Base-by-base conservation (phyloP, 371 early-diverging fungal genomes). In the Mucor sp. region DNA sequence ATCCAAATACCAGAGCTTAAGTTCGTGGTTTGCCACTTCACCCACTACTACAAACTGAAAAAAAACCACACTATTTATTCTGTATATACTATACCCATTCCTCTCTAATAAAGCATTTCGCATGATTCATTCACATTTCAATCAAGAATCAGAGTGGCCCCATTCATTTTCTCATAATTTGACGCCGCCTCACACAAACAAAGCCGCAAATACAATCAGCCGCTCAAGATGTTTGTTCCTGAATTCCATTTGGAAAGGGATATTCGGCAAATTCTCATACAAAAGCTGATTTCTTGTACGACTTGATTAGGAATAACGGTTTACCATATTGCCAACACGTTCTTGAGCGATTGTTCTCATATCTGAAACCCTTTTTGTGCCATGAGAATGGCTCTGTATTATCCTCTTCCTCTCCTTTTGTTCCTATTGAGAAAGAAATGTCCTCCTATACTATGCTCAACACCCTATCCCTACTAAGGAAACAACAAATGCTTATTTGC, bases 11-110 rank as follows among this genome's bases (percentile, higher is more conserved):
- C 56, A 56, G 35, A 32, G 58, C 23, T 33, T 67, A 6, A 44
- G 61, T 21, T 56, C 55, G 11, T 67, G 67, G 62, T 67, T 67
- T 57, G 27, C 33, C 6, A 57, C 37, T 39, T 19, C 23, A 4
- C 1, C 23, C 0, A 23, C 9, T 32, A 53, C 7, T 25, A 43
- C 30, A 48, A 48, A 48, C 7, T 21, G n/a, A n/a, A 8, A 48
- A 48, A 32, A 33, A n/a, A 50, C 2, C 1, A 1, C 28, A 25
- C 43, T 43, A 30, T 28, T 61, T 41, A 37, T 60, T 39, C 15
- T 61, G 21, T 28, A 41, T 32, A 25, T 43, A 43, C n/a, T 43
- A 43, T 30, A 28, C 44, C 44, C 43, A 21, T 21, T 12, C 4
- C n/a, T 47, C 1, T 48, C 17, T 23, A 53, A 27, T 53, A 53